Conservation (phyloP, 352 stramenopile genomes). For the Phytophthora sojae region DNA sequence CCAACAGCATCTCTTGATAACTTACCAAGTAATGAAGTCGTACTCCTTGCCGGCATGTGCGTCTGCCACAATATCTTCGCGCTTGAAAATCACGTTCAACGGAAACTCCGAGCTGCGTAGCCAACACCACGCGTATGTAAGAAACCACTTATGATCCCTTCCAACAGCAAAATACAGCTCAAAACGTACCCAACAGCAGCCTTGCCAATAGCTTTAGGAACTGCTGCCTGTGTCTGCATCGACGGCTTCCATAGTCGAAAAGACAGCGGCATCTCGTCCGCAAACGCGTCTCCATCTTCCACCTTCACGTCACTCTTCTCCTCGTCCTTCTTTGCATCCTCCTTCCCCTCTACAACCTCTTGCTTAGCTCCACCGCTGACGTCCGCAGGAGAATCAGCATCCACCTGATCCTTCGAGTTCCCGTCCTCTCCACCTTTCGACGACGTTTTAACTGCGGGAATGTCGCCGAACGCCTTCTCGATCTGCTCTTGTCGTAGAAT, state of each 20-base stretch:
- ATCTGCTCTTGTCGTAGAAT: constrained; percentile 68
- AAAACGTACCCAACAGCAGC: constrained; percentile 57
- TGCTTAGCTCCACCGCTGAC: not conserved
- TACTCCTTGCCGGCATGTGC: constrained; percentile 70
- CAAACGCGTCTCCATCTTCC: constrained; percentile 37
- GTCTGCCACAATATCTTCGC: constrained; percentile 71
- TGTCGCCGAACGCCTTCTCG: constrained; percentile 58
- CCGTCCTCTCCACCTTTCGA: constrained; percentile 6
- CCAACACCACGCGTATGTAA: not conserved
- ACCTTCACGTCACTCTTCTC: constrained; percentile 8
- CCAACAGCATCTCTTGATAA: not conserved
- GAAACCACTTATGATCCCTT: not conserved
- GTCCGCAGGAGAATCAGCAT: constrained; percentile 7
- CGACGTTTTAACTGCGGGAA: constrained; percentile 30
- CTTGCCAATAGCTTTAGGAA: constrained; percentile 61
- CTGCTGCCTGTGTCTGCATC: constrained; percentile 31
- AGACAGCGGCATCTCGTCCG: constrained; percentile 63
- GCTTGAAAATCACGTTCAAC: constrained; percentile 85
- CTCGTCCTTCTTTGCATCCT: not conserved
- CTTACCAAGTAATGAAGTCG: constrained; percentile 84
- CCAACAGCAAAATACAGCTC: constrained; percentile 3
- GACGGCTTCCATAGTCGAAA: constrained; percentile 78
- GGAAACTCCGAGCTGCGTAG: constrained; percentile 61
- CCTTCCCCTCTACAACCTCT: not conserved
- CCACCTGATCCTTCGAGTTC: not conserved